Evolutionary conservation across 2,329 filamentous ascomycete species (phyloP).

Genomic region (Pyricularia grisea): DNA sequence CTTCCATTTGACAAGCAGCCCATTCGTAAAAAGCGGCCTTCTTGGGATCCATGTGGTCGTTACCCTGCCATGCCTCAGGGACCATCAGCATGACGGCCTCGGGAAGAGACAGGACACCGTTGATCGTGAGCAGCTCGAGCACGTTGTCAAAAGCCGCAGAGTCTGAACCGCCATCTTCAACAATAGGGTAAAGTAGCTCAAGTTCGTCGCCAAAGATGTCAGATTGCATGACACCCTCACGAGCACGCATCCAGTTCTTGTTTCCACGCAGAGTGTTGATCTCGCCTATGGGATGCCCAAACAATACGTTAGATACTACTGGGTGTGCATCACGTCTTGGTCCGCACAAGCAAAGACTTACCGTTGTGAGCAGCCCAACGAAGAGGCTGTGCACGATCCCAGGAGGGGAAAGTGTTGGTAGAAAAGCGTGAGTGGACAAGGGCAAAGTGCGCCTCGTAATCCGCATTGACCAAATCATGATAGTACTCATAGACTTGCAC

Average conservation of each 20-base stretch:
- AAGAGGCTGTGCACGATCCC: constrained; percentile 93
- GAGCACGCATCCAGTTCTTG: constrained; percentile 99
- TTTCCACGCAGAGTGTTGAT: constrained; percentile 96
- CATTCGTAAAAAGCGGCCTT: constrained; percentile 98
- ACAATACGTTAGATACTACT: background rate
- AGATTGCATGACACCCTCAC: constrained; percentile 90
- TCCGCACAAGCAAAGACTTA: constrained; percentile 16
- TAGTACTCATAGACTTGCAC: constrained; percentile 98
- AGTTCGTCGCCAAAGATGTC: constrained; percentile 88
- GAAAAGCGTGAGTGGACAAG: constrained; percentile 96
- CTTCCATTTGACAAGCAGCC: constrained; percentile 98
- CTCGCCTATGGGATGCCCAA: constrained; percentile 43
- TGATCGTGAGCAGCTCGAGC: constrained; percentile 85
- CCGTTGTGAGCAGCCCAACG: constrained; percentile 98
- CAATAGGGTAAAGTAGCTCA: constrained; percentile 82
- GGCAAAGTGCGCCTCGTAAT: constrained; percentile 95
- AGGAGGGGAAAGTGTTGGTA: constrained; percentile 96
- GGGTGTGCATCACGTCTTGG: background rate
- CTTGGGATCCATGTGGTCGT: constrained; percentile 80
- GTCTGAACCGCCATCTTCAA: constrained; percentile 93
- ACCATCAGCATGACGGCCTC: constrained; percentile 99
- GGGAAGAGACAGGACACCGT: constrained; percentile 87
- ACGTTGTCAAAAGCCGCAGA: constrained; percentile 98
- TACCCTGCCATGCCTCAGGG: constrained; percentile 95
- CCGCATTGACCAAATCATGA: constrained; percentile 90